Conservation (phyloP, 2,329 filamentous ascomycete species). For the Diplodia seriata region DNA sequence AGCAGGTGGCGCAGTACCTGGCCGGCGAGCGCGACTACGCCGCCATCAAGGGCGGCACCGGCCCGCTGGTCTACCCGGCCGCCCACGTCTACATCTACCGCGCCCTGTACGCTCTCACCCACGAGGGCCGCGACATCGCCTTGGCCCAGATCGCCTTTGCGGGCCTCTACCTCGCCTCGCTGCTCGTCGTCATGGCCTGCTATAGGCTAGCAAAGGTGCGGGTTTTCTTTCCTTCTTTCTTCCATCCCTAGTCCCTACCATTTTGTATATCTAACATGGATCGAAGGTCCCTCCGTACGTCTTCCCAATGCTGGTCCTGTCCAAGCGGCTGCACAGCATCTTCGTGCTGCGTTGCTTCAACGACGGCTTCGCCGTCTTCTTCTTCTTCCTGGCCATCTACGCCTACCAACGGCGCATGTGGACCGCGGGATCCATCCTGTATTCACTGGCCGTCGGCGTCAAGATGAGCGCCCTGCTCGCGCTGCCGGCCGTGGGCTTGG, state of each 20-base stretch:
- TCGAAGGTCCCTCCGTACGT: slow-evolving; percentile 81
- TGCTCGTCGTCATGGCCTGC: slow-evolving; percentile 80
- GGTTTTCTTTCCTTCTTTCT: slow-evolving; percentile 33
- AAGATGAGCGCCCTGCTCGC: slow-evolving; percentile 93
- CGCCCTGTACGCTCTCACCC: slow-evolving; percentile 77
- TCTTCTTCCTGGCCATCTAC: slow-evolving; percentile 82
- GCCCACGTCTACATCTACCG: slow-evolving; percentile 93
- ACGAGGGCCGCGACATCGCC: slow-evolving; percentile 75
- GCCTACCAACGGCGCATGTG: slow-evolving; percentile 77
- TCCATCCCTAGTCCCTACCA: not conserved
- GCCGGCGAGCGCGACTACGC: slow-evolving; percentile 88
- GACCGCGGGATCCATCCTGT: slow-evolving; percentile 74
- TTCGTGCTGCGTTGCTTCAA: slow-evolving; percentile 95
- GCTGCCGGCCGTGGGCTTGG: slow-evolving; percentile 78
- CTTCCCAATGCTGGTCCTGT: slow-evolving; percentile 82
- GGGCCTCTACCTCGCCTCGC: slow-evolving; percentile 75
- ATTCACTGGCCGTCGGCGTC: slow-evolving; percentile 81
- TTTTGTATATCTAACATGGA: not conserved
- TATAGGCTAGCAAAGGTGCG: slow-evolving; percentile 75
- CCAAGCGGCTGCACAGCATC: slow-evolving; percentile 91
- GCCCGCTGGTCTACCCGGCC: slow-evolving; percentile 93
- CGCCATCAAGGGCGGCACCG: slow-evolving; percentile 84
- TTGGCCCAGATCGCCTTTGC: slow-evolving; percentile 86
- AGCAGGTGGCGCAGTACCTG: slow-evolving; percentile 81
- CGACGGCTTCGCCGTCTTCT: slow-evolving; percentile 86